Base-by-base conservation (phyloP, 345 rosid species). In the Syzygium aqueum region DNA sequence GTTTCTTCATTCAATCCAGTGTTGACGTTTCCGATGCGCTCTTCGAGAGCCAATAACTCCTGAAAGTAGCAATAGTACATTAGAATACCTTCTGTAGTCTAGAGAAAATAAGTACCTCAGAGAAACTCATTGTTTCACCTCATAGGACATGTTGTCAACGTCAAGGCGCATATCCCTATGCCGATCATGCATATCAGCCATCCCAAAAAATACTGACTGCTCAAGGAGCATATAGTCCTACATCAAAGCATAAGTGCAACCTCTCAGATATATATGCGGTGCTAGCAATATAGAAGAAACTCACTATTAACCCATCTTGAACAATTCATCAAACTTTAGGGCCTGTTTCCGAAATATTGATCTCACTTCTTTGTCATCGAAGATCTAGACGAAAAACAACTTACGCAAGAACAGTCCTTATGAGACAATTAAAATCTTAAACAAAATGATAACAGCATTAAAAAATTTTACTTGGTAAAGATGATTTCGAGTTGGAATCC, bases 61-160 rank as follows among this genome's bases (percentile, higher is more conserved):
- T 97, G 89, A 49, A 86, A 53, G 89, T 51, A 23, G 85, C 80
- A 46, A 54, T 84, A n/a, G 61, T 30, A 52, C 46, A 27, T 84
- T 56, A 84, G 59, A 33, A 84, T 84, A 51, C 59, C 23, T 13
- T 52, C 37, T 52, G 22, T 37, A 49, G 54, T 51, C 37, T 49
- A 83, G 54, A 83, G 82, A 61, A 63, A 65, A 51, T 22, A 25
- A 53, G 37, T 22, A 33, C 30, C 22, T 37, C 13, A 50, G 22
- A 43, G 85, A 17, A 63, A 19, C n/a, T 16, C 78, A 14, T 40
- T 30, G 52, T 77, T 40, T 87, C 92, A 97, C 99, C 98, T 96
- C 99, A 84, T 97, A 97, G 51, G 99, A 89, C 99, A 97, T 97
- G 91, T 95, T 96, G 92, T 97, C 99, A 85, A 97, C 99, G 88